These are phyloP conservation scores for Nannochloropsis granulata DNA, from an alignment of 108 stramenopile species.

Conservation along the genomic window DNA sequence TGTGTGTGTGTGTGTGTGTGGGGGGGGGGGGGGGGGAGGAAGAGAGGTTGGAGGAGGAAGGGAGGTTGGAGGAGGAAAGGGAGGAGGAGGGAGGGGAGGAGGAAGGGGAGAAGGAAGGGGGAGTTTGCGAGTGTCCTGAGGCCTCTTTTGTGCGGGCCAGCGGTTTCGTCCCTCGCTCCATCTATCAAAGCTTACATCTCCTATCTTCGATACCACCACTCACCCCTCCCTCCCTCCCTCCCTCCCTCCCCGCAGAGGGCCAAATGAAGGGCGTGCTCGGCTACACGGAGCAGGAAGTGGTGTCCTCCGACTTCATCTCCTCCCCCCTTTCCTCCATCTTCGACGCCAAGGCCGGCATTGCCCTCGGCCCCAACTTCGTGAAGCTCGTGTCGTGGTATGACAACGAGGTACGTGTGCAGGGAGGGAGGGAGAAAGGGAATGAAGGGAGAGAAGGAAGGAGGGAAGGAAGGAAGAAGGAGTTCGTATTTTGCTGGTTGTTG, in stretches of 20 bases:
- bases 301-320: slow-evolving; percentile 84
- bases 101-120: not conserved
- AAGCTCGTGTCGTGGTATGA: slow-evolving; percentile 99
- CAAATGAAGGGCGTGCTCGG: slow-evolving; percentile 44
- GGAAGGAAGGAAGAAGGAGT: not conserved
- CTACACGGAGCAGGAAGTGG: slow-evolving; percentile 83
- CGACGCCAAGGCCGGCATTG: slow-evolving; percentile 94
- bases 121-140: too few species aligned
- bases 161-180: not conserved
- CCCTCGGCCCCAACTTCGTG: slow-evolving; percentile 86
- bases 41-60: slow-evolving; percentile 53
- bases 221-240: not conserved
- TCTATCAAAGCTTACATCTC: not conserved
- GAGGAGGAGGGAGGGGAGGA: slow-evolving; percentile 48
- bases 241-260: slow-evolving; percentile 49
- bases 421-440: not conserved
- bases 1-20: too few species aligned
- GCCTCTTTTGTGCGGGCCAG: too few species aligned
- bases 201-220: not conserved
- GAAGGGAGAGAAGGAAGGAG: not conserved
- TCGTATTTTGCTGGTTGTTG: not conserved
- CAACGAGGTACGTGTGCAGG: slow-evolving; percentile 43
- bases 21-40: not conserved
- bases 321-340: slow-evolving; percentile 81
- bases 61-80: not conserved